Conservation (phyloP, 768 basidiomycete species). For the Suillus luteus region DNA sequence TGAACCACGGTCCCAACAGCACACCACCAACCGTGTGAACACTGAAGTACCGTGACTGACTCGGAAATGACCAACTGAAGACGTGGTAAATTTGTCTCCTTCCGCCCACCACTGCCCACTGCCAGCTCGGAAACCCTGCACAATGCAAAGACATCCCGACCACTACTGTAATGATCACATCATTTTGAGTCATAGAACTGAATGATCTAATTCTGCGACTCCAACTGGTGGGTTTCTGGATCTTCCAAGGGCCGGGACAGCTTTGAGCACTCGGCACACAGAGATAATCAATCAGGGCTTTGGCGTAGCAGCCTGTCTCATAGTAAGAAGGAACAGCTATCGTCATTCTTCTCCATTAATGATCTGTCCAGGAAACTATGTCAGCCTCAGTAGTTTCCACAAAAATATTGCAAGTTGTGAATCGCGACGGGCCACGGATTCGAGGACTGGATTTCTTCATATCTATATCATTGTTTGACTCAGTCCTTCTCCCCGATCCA, state of each 20-base stretch:
- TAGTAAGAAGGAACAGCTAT: not conserved
- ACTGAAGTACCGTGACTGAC: no score
- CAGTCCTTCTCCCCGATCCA: not conserved
- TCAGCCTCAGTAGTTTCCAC: not conserved
- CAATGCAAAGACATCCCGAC: not conserved
- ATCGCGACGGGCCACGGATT: not conserved
- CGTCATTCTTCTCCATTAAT: not conserved
- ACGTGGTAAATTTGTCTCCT: no score
- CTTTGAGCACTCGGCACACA: not conserved
- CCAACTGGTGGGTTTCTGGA: not conserved
- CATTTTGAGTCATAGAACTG: not conserved
- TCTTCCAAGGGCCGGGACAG: not conserved
- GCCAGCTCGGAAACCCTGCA: no score
- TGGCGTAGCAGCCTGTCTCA: not conserved
- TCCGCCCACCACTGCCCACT: no score
- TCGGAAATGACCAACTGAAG: no score
- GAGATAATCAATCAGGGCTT: not conserved
- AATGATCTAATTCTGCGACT: not conserved
- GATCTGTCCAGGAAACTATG: not conserved
- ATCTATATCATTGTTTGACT: not conserved
- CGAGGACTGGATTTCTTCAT: not conserved
- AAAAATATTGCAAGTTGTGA: not conserved
- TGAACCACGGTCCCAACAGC: conserved; percentile 56
- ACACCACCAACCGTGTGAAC: no score
- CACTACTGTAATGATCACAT: not conserved